Evolutionary conservation across 2,329 filamentous ascomycete genomes (phyloP).

Genomic region (Daldinia sp.): DNA sequence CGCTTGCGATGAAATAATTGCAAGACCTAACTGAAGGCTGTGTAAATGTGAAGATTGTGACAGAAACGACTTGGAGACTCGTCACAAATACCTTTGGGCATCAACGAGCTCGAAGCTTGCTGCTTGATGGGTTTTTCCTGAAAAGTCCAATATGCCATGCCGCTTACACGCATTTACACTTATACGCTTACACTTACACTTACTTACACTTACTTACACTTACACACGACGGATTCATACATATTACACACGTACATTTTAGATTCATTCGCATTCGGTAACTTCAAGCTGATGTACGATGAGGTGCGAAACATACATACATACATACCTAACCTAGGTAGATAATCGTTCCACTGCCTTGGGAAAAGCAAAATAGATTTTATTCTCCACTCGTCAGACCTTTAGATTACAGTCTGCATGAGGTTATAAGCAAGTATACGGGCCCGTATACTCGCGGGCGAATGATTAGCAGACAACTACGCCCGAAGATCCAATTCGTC

Average conservation of each 20-base stretch:
- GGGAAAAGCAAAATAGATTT: background rate
- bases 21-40: background rate
- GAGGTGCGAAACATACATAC: background rate
- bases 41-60: background rate
- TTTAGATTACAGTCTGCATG: background rate
- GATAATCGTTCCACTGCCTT: background rate
- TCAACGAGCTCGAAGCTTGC: background rate
- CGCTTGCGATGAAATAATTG: constrained; percentile 17
- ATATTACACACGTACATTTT: background rate
- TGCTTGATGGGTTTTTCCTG: too few species aligned
- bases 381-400: background rate
- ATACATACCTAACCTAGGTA: background rate
- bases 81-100: background rate
- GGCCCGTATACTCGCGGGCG: background rate
- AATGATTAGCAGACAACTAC: background rate
- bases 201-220: too few species aligned
- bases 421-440: background rate
- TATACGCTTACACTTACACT: too few species aligned
- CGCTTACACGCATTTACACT: too few species aligned
- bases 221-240: too few species aligned
- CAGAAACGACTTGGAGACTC: background rate
- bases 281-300: background rate
- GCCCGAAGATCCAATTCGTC: background rate
- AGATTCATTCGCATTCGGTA: background rate
- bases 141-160: too few species aligned